Evolutionary conservation across 768 basidiomycete species (phyloP).

Genomic region (Tubosaeta sp.): DNA sequence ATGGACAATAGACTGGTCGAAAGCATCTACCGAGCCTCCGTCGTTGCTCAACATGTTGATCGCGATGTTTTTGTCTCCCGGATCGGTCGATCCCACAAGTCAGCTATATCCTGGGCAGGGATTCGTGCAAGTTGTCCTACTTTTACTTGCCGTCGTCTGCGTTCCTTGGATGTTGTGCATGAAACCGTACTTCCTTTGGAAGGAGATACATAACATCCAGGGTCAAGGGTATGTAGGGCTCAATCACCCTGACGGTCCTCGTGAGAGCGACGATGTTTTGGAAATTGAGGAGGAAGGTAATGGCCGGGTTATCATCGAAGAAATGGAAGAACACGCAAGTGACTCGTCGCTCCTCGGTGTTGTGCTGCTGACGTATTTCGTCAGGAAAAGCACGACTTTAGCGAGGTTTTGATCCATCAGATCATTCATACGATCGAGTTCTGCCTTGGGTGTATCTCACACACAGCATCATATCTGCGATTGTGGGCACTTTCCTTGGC

Average conservation of each 20-base stretch:
- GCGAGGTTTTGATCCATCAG: constrained; percentile 95
- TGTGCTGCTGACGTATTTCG: constrained; percentile 7
- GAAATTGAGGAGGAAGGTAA: constrained; percentile 82
- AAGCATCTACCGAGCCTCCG: constrained; percentile 65
- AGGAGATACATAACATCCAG: constrained; percentile 81
- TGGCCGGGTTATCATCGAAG: constrained; percentile 68
- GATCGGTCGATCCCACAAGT: constrained; percentile 59
- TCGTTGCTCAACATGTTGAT: constrained; percentile 95
- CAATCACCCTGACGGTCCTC: constrained; percentile 51
- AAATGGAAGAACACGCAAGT: constrained; percentile 70
- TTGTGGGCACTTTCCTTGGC: constrained; percentile 98
- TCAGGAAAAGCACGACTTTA: constrained; percentile 84
- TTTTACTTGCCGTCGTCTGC: constrained; percentile 77
- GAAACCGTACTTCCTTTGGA: constrained; percentile 90
- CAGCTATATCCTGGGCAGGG: constrained; percentile 87
- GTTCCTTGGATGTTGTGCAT: constrained; percentile 92
- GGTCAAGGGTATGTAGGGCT: constrained; percentile 80
- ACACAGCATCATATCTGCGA: constrained; percentile 90
- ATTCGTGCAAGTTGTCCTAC: constrained; percentile 73
- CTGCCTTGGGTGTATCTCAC: constrained; percentile 97
- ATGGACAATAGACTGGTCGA: constrained; percentile 92
- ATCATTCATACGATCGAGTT: constrained; percentile 99
- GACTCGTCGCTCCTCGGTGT: constrained; percentile 6
- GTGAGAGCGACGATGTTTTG: constrained; percentile 56
- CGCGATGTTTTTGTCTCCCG: constrained; percentile 92